Percentiles rank a stretch among this genome's conserved stretches.
phyloP scores from a whole-genome alignment of 2,329 filamentous ascomycete genomes.

The Ramichloridium luteum region DNA sequence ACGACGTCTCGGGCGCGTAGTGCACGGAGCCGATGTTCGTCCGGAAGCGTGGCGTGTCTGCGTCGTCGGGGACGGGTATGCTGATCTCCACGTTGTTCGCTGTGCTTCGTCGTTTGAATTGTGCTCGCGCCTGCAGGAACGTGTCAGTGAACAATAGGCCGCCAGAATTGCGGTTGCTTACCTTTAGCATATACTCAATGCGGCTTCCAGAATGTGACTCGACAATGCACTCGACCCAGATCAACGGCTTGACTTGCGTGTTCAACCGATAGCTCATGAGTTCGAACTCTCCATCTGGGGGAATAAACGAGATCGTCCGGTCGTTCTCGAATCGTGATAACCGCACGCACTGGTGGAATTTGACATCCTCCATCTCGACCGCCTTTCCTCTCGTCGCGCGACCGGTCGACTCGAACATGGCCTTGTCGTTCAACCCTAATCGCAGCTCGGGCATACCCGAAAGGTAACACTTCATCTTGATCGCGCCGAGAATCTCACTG shows the following conservation, averaged over 20 bases:
- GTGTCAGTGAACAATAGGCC: background rate
- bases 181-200: constrained; percentile 98
- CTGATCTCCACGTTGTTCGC: constrained; percentile 98
- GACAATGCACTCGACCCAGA: constrained; percentile 97
- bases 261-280: constrained; percentile 98
- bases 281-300: constrained; percentile 97
- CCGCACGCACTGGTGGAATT: constrained; percentile 96
- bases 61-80: constrained; percentile 93
- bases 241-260: constrained; percentile 94
- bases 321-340: constrained; percentile 96
- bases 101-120: constrained; percentile 95
- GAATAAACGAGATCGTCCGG: constrained; percentile 96
- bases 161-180: constrained; percentile 19
- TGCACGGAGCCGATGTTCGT: constrained; percentile 96
- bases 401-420: constrained; percentile 98
- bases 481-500: constrained; percentile 88
- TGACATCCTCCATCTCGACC: constrained; percentile 99
- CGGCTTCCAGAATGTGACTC: constrained; percentile 90
- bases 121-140: constrained; percentile 59
- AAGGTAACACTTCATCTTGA: constrained; percentile 99
- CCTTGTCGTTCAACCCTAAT: constrained; percentile 93
- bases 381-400: constrained; percentile 89
- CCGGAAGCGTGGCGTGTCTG: constrained; percentile 87
- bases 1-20: constrained; percentile 92
- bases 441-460: constrained; percentile 96